Conservation (phyloP, 2,329 filamentous ascomycete species). For the Microdochium nivale region DNA sequence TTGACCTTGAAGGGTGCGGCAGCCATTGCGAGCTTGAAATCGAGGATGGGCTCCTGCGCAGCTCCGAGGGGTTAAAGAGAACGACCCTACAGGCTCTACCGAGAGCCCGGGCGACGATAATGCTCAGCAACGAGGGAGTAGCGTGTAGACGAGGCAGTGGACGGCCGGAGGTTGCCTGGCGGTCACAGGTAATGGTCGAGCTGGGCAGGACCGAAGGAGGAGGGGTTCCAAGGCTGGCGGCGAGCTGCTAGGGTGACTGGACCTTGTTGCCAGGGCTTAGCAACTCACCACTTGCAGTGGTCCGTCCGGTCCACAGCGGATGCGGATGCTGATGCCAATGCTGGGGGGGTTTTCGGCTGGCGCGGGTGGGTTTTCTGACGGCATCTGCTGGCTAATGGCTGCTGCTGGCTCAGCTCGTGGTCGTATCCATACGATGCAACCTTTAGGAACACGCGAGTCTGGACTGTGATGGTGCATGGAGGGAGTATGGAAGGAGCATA, state of each 20-base stretch:
- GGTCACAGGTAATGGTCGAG: neutral
- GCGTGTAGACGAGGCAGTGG: neutral
- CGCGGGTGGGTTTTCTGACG: neutral
- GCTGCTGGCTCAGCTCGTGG: neutral
- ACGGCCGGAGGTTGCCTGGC: neutral
- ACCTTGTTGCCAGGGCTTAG: neutral
- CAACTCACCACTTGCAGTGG: too few species aligned
- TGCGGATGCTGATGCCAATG: too few species aligned
- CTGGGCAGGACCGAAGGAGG: neutral
- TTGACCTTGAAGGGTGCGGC: constrained; percentile 80
- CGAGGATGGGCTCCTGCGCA: neutral
- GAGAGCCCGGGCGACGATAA: neutral
- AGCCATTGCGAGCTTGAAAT: constrained; percentile 42
- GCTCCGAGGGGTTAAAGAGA: neutral
- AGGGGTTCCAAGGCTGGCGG: neutral
- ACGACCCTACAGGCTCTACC: neutral
- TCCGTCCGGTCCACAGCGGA: neutral
- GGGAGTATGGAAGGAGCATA: too few species aligned
- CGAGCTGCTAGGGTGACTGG: neutral
- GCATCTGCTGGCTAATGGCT: neutral
- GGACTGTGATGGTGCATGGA: too few species aligned
- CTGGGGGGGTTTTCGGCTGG: neutral
- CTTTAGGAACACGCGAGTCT: too few species aligned
- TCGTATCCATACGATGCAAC: too few species aligned
- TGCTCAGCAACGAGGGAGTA: neutral